Percentiles rank a stretch among this genome's conserved stretches.
Evolutionary conservation across 306 rosid genomes (phyloP).

Genomic region (Arachis stenosperma): DNA sequence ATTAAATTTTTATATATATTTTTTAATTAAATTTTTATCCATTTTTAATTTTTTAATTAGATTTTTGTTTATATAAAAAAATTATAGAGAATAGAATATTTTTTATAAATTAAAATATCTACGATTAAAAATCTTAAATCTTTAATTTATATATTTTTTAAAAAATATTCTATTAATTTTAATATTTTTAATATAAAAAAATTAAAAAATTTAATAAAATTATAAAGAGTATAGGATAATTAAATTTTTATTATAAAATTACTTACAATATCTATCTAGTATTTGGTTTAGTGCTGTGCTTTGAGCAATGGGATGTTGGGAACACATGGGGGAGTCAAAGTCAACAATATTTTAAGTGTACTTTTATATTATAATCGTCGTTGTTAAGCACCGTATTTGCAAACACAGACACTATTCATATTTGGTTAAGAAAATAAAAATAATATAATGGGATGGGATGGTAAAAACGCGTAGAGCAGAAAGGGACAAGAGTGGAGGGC

Average conservation of each 20-base stretch:
- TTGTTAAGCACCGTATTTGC: not conserved
- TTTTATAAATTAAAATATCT: too few relatives aligned
- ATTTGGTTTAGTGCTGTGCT: conserved; percentile 1
- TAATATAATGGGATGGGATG: not conserved
- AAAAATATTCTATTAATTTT: too few relatives aligned
- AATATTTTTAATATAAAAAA: too few relatives aligned
- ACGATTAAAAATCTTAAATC: too few relatives aligned
- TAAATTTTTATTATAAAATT: not conserved
- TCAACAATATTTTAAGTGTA: conserved; percentile 45
- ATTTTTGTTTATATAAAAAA: too few relatives aligned
- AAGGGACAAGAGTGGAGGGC: conserved; percentile 46
- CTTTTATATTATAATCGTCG: not conserved
- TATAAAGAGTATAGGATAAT: too few relatives aligned
- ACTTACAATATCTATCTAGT: not conserved
- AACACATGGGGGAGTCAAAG: conserved; percentile 59
- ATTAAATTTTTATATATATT: too few relatives aligned
- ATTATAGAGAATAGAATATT: too few relatives aligned
- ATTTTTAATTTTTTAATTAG: too few relatives aligned
- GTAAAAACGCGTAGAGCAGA: conserved; percentile 66
- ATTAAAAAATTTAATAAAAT: too few relatives aligned
- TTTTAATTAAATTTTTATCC: too few relatives aligned
- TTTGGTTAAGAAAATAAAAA: not conserved
- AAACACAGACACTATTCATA: not conserved
- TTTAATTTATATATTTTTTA: too few relatives aligned
- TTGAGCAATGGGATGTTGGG: conserved; percentile 35